Base-by-base conservation (phyloP, 2,329 filamentous ascomycete species). In the Fusarium beomiforme region DNA sequence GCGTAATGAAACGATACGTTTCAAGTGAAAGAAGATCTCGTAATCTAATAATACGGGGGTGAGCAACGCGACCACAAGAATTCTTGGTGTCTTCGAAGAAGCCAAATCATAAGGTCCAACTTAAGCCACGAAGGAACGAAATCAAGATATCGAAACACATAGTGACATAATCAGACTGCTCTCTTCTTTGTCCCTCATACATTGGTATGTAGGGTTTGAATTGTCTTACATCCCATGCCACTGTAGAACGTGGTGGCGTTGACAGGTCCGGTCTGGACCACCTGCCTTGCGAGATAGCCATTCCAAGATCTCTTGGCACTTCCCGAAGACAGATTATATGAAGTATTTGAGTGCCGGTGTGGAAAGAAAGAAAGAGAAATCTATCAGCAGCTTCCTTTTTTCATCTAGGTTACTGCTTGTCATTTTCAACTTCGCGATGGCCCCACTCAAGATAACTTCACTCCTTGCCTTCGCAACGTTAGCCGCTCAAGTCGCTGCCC, bases 221-320 rank as follows among this genome's bases (percentile, higher is more conserved):
- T 29, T 49, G 58, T 56, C 55, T 61, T 24, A 46, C n/a, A 33
- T n/a, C 17, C 10, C 33, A 29, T 29, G 26, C 9, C 26, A 9
- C 26, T 29, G 26, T 29, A 29, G 26, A 29, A 65, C 49, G 61
- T 51, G 21, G 55, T 65, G 60, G 67, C 29, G 63, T 16, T 31
- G 8, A 17, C 17, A 23, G 21, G 14, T 34, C 26, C 41, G 51
- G 59, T 70, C 65, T 64, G 31, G 70, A 65, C 69, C 51, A 16
- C 23, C n/a, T 19, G 29, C 31, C 44, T 10, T 59, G 54, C n/a
- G 23, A 41, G n/a, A 10, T 31, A 51, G 7, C 29, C 62, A 69
- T 67, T 72, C 53, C 69, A 46, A 29, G 8, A 0, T 31, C 14
- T 4, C 63, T 64, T 72, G 64, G 69, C 58, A 33, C 16, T 9